phyloP scores from a whole-genome alignment of 2,329 filamentous ascomycete genomes.

The Colletotrichum liriopes region DNA sequence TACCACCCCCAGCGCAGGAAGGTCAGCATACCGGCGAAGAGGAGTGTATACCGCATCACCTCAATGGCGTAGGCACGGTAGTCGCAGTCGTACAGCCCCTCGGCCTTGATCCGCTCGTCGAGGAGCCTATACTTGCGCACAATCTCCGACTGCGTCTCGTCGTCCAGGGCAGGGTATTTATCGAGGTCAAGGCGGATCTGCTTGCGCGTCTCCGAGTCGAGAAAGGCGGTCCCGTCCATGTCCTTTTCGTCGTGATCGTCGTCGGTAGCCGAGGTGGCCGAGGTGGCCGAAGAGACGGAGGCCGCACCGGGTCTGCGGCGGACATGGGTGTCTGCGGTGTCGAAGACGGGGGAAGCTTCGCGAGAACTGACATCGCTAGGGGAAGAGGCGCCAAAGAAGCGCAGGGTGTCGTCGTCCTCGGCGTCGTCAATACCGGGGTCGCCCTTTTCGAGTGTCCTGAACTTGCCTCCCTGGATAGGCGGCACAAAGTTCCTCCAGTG shows the following conservation, averaged over 20 bases:
- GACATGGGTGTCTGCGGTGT: conserved; percentile 53
- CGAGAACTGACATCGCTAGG: conserved; percentile 70
- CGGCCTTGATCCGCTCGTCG: conserved; percentile 78
- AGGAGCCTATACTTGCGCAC: conserved; percentile 86
- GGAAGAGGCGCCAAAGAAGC: conserved; percentile 47
- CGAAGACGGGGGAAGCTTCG: conserved; percentile 66
- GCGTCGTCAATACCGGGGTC: conserved; percentile 55
- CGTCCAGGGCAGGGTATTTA: conserved; percentile 86
- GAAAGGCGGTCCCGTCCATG: conserved; percentile 72
- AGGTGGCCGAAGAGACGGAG: conserved; percentile 74
- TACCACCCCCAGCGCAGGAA: conserved; percentile 78
- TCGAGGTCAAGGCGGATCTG: conserved; percentile 83
- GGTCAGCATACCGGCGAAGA: conserved; percentile 75
- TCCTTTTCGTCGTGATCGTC: conserved; percentile 62
- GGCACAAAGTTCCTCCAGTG: conserved; percentile 90
- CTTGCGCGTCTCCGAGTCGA: conserved; percentile 81
- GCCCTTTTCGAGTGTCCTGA: conserved; percentile 62
- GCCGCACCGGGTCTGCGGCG: conserved; percentile 54
- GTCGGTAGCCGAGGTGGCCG: conserved; percentile 59
- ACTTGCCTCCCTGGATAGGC: conserved; percentile 91
- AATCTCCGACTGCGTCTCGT: conserved; percentile 81
- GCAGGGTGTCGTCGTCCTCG: conserved; percentile 42
- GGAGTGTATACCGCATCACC: conserved; percentile 77
- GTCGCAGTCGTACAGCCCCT: conserved; percentile 87
- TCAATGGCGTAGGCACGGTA: conserved; percentile 87